A percentile compares a stretch with the other conserved stretches of the same genome.
Conservation (phyloP, 2,329 filamentous ascomycete species). For the Colletotrichum orchidophilum region DNA sequence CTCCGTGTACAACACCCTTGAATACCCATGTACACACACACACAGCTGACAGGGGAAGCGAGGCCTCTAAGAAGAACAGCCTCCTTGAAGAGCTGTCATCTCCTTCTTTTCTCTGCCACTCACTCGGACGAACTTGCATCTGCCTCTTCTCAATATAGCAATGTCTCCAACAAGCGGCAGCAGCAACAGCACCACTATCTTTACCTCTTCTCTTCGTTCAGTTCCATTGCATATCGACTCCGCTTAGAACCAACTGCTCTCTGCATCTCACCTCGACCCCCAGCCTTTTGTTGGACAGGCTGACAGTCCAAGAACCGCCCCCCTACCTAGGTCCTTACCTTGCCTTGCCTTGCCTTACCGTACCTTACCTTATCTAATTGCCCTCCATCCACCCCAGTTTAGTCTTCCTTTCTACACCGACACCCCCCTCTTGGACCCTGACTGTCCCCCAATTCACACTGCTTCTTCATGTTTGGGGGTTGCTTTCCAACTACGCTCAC, state of each 20-base stretch:
- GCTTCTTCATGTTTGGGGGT: conserved; percentile 41
- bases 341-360: conserved; percentile 24
- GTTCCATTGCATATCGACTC: conserved; percentile 49
- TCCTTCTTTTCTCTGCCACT: conserved; percentile 40
- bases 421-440: conserved; percentile 34
- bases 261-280: conserved; percentile 38
- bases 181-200: conserved; percentile 36
- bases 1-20: conserved; percentile 23
- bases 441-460: conserved; percentile 34
- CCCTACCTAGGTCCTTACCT: background rate
- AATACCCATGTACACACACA: conserved; percentile 32
- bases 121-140: conserved; percentile 36
- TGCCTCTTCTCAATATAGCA: conserved; percentile 50
- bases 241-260: conserved; percentile 39
- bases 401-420: conserved; percentile 28
- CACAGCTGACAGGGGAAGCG: conserved; percentile 40
- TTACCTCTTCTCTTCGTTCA: conserved; percentile 46
- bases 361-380: conserved; percentile 17
- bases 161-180: conserved; percentile 45
- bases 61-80: conserved; percentile 38
- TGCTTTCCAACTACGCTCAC: conserved; percentile 45
- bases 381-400: conserved; percentile 25
- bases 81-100: conserved; percentile 35
- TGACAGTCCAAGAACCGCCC: conserved; percentile 38
- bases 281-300: conserved; percentile 47